Evolutionary conservation across 2,329 filamentous ascomycete genomes (phyloP).

Genomic region (Phaeosphaeriaceae sp.): DNA sequence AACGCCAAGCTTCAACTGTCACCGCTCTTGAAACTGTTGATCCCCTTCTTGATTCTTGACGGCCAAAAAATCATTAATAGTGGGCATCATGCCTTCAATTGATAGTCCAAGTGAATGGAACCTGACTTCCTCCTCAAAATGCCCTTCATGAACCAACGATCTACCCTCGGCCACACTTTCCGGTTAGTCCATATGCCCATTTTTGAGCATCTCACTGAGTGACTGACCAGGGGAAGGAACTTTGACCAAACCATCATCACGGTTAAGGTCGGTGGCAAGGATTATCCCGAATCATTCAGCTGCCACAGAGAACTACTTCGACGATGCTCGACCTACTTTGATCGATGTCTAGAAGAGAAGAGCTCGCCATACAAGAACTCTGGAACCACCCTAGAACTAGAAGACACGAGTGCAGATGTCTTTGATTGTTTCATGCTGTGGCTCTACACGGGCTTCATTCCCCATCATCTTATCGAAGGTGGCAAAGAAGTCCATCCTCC

Average conservation of each 20-base stretch:
- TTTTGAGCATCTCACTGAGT: neutral
- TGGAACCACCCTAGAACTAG: conserved; percentile 36
- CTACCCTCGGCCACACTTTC: conserved; percentile 45
- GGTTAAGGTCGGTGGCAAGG: conserved; percentile 41
- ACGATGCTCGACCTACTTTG: conserved; percentile 44
- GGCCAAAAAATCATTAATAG: conserved; percentile 12
- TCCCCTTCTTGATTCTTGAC: conserved; percentile 10
- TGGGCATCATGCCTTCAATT: conserved; percentile 3
- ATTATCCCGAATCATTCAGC: conserved; percentile 42
- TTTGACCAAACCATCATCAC: conserved; percentile 48
- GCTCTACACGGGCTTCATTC: conserved; percentile 46
- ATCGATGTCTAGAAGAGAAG: conserved; percentile 37
- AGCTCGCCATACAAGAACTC: conserved; percentile 42
- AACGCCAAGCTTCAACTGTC: conserved; percentile 31
- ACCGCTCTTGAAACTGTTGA: conserved; percentile 25
- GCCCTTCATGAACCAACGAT: conserved; percentile 40
- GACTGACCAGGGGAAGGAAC: conserved; percentile 35
- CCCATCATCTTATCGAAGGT: conserved; percentile 46
- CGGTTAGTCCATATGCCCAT: conserved; percentile 21
- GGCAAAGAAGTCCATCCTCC: conserved; percentile 40
- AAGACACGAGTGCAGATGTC: conserved; percentile 45
- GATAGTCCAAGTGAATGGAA: conserved; percentile 33
- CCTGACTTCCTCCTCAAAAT: conserved; percentile 46
- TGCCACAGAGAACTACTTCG: conserved; percentile 43
- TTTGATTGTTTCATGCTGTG: conserved; percentile 48